Evolutionary conservation across 2,329 filamentous ascomycete genomes (phyloP), one percentile per base, ranked within the genome.

Genomic region (Aspergillus fumigatiaffinis): DNA sequence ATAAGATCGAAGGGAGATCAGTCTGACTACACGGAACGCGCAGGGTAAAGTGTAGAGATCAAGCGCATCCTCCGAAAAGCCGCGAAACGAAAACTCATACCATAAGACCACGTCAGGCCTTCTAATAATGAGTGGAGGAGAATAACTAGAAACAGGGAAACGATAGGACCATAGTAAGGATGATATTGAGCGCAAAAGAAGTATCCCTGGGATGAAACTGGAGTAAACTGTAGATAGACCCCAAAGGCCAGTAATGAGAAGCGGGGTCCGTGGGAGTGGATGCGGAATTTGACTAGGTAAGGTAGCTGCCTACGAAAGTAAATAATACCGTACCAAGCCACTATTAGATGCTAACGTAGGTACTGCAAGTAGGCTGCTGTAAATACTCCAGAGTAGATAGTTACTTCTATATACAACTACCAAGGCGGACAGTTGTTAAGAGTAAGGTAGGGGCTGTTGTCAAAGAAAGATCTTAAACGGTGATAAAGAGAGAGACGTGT

Each of bases 121-220:
- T 12, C n/a, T 44, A 23, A 44, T 21, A 20, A 44, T 21, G n/a
- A 44, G 41, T 20, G 7, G 41, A 3, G 51, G 52, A 47, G 41
- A 52, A 38, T 53, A 44, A 41, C 46, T 21, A 44, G 47, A 50
- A 25, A 28, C 42, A 55, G 32, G 42, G 52, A 42, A 54, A 51
- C 53, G 42, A 49, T 42, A 56, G 35, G 28, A 46, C 55, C 47
- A 49, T 52, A 52, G 17, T 28, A 23, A 32, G 38, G 51, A 55
- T 25, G 47, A 48, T 21, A 56, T 49, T 32, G 51, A 54, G 32
- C 46, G 42, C 23, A 51, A 38, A 23, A 54, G 23, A 48, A 54
- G 32, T 17, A 6, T 44, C 17, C 25, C 53, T 47, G 32, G 10
- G 20, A 52, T 21, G 6, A 53, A 44, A 51, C 47, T 23, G 47